Conservation (phyloP, 257 asterid genomes). For the Linderniella brevidens region DNA sequence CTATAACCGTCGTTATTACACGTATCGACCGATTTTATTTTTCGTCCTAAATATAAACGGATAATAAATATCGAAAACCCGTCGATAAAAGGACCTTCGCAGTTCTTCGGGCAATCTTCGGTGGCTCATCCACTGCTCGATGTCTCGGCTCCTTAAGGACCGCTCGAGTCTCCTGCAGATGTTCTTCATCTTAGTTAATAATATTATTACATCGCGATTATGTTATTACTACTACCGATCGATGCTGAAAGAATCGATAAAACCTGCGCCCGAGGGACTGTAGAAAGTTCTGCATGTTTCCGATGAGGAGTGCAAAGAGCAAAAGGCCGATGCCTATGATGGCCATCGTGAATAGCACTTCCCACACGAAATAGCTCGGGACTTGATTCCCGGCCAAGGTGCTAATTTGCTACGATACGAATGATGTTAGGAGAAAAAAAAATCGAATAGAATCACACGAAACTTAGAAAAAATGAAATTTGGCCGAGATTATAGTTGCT, state of each 20-base stretch:
- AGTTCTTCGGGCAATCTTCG: conserved; percentile 67
- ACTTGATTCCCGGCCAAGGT: conserved; percentile 85
- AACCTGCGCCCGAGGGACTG: conserved; percentile 92
- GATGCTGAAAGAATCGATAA: not conserved
- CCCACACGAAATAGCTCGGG: conserved; percentile 71
- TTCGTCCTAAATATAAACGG: too few species aligned
- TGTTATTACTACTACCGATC: too few species aligned
- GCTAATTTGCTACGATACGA: conserved; percentile 55
- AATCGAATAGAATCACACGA: not conserved
- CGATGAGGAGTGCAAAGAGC: conserved; percentile 77
- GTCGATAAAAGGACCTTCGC: conserved; percentile 39
- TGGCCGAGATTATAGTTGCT: too few species aligned
- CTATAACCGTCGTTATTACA: conserved; percentile 17
- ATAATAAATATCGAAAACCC: too few species aligned
- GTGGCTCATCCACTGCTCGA: conserved; percentile 95
- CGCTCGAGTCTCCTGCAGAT: conserved; percentile 58
- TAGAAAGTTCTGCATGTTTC: conserved; percentile 91
- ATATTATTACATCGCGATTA: not conserved
- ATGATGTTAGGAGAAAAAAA: conserved; percentile 6
- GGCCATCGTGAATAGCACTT: conserved; percentile 77
- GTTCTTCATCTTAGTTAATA: conserved; percentile 1
- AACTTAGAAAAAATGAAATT: too few species aligned
- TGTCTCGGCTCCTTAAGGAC: conserved; percentile 78
- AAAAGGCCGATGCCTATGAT: conserved; percentile 75
- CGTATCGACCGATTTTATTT: too few species aligned